phyloP scores from a whole-genome alignment of 441 rosid species.

The Sinapis alba region DNA sequence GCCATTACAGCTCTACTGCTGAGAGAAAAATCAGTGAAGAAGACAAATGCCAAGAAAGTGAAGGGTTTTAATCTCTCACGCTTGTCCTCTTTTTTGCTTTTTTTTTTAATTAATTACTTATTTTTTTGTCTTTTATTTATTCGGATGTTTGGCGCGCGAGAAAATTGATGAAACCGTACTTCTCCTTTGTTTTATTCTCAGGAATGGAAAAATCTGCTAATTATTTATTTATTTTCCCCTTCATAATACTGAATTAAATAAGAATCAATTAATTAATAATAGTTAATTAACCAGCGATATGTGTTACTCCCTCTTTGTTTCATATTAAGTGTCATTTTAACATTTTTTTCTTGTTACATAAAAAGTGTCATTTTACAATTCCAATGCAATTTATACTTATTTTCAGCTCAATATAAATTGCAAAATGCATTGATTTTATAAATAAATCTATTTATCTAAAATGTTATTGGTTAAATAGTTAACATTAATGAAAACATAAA shows the following conservation, averaged over 20 bases:
- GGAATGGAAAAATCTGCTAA: slow-evolving; percentile 5
- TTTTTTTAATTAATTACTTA: neutral
- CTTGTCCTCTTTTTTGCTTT: slow-evolving; percentile 35
- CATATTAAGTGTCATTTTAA: too few species aligned
- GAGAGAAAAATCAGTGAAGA: slow-evolving; percentile 3
- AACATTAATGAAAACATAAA: too few species aligned
- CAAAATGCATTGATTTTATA: too few species aligned
- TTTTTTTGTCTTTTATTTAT: slow-evolving; percentile 15
- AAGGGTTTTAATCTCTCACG: slow-evolving; percentile 64
- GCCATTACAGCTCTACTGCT: neutral
- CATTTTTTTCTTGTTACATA: too few species aligned
- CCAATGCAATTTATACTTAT: too few species aligned
- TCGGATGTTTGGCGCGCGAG: slow-evolving; percentile 45
- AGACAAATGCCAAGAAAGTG: slow-evolving; percentile 41
- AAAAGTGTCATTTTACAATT: too few species aligned
- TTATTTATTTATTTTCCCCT: neutral
- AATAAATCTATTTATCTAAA: too few species aligned
- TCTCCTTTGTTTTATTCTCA: slow-evolving; percentile 36
- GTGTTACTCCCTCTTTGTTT: too few species aligned
- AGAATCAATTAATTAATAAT: neutral
- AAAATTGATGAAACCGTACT: slow-evolving; percentile 44
- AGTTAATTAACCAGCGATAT: neutral
- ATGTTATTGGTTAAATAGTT: too few species aligned
- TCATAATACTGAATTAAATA: neutral
- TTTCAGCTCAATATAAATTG: too few species aligned